Evolutionary conservation across 169 alveolate species (phyloP), one percentile per base, ranked within the genome.

Genomic region (Eimeria necatrix): DNA sequence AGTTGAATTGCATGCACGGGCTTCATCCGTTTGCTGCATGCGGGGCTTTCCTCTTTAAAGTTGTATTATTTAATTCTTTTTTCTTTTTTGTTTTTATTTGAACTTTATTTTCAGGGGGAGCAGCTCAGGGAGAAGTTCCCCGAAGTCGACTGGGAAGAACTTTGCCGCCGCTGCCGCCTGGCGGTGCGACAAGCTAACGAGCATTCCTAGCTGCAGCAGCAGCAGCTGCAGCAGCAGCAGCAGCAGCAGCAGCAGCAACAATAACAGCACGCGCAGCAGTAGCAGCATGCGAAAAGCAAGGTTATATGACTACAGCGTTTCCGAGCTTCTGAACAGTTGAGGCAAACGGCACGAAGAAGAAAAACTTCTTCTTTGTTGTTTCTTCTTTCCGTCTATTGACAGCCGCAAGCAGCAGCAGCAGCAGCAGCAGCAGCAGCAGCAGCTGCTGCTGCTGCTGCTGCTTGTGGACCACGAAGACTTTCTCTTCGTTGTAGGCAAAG

Each of bases 21-120:
- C n/a, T n/a, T n/a, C n/a, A n/a, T n/a, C n/a, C n/a, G n/a, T 56
- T 56, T 16, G 9, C n/a, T 56, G n/a, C 9, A 10, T 16, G 9
- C 16, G 9, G n/a, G n/a, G n/a, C 68, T 9, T 16, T 10, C 16
- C n/a, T 16, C 68, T 56, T 56, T 56, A 16, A 9, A 10, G 68
- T 56, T 10, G n/a, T 10, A 56, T 9, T 56, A 56, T 16, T 10
- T 56, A 56, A 18, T 83, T 52, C 22, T 26, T 53, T 56, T n/a
- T n/a, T n/a, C n/a, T n/a, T n/a, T n/a, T n/a, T n/a, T n/a, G n/a
- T n/a, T n/a, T n/a, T n/a, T n/a, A 48, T 60, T 53, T 14, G 32
- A 48, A 24, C 70, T 80, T 20, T 26, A n/a, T 20, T 46, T 61
- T 60, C 84, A 86, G 93, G 93, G 93, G n/a, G 93, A 86, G 18